Conservation (phyloP, 2,329 filamentous ascomycete genomes). For the Cladophialophora chaetospira region DNA sequence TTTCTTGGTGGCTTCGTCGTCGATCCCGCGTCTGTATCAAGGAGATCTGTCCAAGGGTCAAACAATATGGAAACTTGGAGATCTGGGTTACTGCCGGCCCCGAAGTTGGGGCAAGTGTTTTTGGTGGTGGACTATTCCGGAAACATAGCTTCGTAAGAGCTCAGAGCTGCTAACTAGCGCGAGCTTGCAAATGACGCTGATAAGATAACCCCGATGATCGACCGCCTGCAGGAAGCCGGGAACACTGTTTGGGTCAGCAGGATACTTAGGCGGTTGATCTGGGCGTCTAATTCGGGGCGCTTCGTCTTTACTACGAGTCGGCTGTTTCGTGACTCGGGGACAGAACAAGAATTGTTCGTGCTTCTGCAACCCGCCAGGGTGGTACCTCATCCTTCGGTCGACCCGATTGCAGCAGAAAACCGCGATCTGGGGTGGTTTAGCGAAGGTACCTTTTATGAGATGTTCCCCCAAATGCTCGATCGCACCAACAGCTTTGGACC, state of each 20-base stretch:
- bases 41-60: too few relatives aligned
- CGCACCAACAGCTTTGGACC: conserved; percentile 4
- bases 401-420: conserved; percentile 18
- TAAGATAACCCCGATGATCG: conserved; percentile 4
- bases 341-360: too few relatives aligned
- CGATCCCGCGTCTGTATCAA: too few relatives aligned
- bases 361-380: too few relatives aligned
- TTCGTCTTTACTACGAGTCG: neutral
- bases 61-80: too few relatives aligned
- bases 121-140: neutral
- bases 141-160: conserved; percentile 1
- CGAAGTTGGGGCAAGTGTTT: neutral
- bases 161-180: neutral
- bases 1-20: too few relatives aligned
- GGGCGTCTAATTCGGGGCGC: neutral
- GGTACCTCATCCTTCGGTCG: too few relatives aligned
- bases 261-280: conserved; percentile 21
- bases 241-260: conserved; percentile 1
- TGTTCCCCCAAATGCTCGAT: conserved; percentile 20
- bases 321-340: neutral
- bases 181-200: neutral
- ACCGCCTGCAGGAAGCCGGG: conserved; percentile 1
- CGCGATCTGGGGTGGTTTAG: conserved; percentile 12
- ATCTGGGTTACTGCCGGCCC: too few relatives aligned
- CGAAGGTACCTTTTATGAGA: neutral